Evolutionary conservation across 164 flowering plant genomes (phyloP).

Genomic region (Nymphaea colorata): DNA sequence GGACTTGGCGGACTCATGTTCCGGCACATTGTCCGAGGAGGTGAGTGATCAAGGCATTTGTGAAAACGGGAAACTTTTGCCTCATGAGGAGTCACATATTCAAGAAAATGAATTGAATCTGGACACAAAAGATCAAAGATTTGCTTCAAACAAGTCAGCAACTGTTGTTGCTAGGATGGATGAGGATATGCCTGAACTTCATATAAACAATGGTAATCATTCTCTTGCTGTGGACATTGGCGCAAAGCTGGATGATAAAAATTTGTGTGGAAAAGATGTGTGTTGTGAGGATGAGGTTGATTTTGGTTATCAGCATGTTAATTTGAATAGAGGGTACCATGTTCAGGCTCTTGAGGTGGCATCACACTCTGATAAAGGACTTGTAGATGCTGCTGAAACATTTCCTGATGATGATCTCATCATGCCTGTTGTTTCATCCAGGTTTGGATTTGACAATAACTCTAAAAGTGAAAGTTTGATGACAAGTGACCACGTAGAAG

Average conservation of each 20-base stretch:
- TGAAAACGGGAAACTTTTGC: background rate
- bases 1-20: no score
- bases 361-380: background rate
- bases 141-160: background rate
- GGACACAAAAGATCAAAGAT: background rate
- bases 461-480: background rate
- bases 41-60: no score
- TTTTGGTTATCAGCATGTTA: background rate
- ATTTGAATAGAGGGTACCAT: background rate
- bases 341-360: background rate
- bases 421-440: background rate
- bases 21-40: no score
- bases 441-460: background rate
- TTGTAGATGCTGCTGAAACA: background rate
- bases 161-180: background rate
- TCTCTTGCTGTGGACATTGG: background rate
- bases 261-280: background rate
- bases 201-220: background rate
- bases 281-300: background rate
- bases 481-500: background rate
- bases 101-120: background rate
- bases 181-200: background rate
- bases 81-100: background rate
- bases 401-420: background rate
- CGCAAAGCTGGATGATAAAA: background rate